Conservation (phyloP, 257 asterid species). For the Nicotiana knightiana region DNA sequence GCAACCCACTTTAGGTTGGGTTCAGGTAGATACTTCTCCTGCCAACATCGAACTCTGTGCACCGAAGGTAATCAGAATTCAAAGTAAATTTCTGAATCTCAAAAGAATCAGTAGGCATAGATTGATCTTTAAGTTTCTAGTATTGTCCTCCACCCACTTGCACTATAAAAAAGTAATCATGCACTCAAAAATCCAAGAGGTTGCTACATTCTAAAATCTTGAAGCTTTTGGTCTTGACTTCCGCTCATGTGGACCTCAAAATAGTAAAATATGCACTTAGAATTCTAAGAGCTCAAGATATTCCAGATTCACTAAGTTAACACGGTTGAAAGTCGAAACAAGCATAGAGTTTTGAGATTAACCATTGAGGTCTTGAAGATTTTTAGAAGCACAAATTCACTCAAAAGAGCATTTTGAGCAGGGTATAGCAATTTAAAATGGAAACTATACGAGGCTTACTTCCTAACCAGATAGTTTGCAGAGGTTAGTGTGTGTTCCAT, state of each 20-base stretch:
- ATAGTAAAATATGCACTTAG: not conserved
- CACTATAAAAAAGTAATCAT: not conserved
- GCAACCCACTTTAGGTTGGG: not conserved
- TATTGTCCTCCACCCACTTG: not conserved
- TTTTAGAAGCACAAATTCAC: not conserved
- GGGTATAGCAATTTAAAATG: not conserved
- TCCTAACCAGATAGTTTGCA: not conserved
- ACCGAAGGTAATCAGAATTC: not conserved
- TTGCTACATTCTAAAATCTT: not conserved
- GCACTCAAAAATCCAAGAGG: not conserved
- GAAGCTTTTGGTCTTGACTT: not conserved
- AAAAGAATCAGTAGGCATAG: not conserved
- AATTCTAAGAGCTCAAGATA: not conserved
- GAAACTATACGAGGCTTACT: not conserved
- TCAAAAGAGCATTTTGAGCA: not conserved
- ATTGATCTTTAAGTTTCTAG: not conserved
- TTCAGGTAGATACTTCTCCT: not conserved
- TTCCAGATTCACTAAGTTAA: not conserved
- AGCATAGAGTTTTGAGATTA: not conserved
- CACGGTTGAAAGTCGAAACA: not conserved
- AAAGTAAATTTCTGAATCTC: not conserved
- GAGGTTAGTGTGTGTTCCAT: not conserved
- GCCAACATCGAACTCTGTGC: not conserved
- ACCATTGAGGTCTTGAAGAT: not conserved
- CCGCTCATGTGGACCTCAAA: not conserved